Percentiles rank a stretch among this genome's conserved stretches.
phyloP scores from a whole-genome alignment of 169 alveolate species.

The Fabrea salina region DNA sequence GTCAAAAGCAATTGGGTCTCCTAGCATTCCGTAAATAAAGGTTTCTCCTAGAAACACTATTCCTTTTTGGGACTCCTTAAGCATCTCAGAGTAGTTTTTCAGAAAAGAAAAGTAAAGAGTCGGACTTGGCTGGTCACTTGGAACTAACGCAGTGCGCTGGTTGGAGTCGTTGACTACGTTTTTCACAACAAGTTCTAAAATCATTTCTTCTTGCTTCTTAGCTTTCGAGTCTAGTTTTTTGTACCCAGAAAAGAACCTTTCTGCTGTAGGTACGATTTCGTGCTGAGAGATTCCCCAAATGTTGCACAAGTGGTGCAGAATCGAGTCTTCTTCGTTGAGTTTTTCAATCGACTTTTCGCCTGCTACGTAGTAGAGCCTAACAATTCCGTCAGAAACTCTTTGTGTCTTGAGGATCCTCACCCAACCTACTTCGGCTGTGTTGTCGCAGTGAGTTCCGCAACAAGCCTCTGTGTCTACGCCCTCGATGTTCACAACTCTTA shows the following conservation, averaged over 20 bases:
- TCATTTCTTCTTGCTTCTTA: slow-evolving; percentile 59
- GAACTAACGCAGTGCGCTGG: slow-evolving; percentile 19
- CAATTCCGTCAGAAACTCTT: slow-evolving; percentile 85
- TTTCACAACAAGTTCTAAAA: slow-evolving; percentile 61
- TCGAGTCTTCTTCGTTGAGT: slow-evolving; percentile 56
- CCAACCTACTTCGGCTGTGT: slow-evolving; percentile 86
- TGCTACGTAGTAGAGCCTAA: slow-evolving; percentile 83
- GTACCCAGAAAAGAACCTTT: slow-evolving; percentile 71
- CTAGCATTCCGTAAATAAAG: slow-evolving; percentile 63
- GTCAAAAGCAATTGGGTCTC: slow-evolving; percentile 40
- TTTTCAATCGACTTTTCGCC: slow-evolving; percentile 74
- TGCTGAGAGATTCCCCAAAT: slow-evolving; percentile 73
- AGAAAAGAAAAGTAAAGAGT: slow-evolving; percentile 65
- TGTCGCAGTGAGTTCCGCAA: slow-evolving; percentile 88
- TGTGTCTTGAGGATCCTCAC: slow-evolving; percentile 71
- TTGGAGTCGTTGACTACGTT: slow-evolving; percentile 37
- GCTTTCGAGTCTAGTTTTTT: slow-evolving; percentile 59
- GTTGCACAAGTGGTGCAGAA: slow-evolving; percentile 59
- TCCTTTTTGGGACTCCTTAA: slow-evolving; percentile 48
- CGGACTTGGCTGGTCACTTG: slow-evolving; percentile 56
- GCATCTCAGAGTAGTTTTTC: slow-evolving; percentile 39
- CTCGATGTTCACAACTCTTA: slow-evolving; percentile 83
- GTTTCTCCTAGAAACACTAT: slow-evolving; percentile 55
- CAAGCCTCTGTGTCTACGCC: slow-evolving; percentile 87
- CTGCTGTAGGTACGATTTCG: slow-evolving; percentile 72